Conservation (phyloP, 2,329 filamentous ascomycete species). For the Aulographum hederae region DNA sequence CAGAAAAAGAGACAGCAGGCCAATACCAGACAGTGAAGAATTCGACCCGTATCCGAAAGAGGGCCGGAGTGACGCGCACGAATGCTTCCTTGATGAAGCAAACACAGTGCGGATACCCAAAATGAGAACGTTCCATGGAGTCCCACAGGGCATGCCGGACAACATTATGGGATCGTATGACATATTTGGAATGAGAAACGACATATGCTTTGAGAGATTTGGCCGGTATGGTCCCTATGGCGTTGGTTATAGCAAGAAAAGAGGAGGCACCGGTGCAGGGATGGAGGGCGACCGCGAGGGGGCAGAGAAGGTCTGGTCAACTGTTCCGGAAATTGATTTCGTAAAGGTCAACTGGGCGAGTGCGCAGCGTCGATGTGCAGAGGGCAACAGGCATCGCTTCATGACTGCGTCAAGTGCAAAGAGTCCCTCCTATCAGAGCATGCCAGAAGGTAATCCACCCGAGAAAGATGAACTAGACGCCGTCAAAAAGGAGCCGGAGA, state of each 20-base stretch:
- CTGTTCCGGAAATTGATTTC: constrained; percentile 57
- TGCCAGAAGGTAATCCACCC: constrained; percentile 9
- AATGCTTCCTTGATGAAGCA: constrained; percentile 62
- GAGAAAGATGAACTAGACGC: not conserved
- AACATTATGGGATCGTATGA: constrained; percentile 77
- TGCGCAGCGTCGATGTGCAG: constrained; percentile 54
- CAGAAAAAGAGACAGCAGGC: constrained; percentile 14
- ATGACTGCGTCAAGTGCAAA: constrained; percentile 15
- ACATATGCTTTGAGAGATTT: constrained; percentile 86
- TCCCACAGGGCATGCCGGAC: constrained; percentile 70
- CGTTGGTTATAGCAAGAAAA: constrained; percentile 61
- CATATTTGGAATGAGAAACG: constrained; percentile 56
- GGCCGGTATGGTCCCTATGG: constrained; percentile 81
- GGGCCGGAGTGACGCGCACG: constrained; percentile 37
- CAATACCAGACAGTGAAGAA: constrained; percentile 14
- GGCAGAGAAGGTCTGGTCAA: constrained; percentile 60
- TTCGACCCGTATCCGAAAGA: constrained; percentile 51
- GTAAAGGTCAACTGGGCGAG: constrained; percentile 61
- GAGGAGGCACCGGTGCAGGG: constrained; percentile 69
- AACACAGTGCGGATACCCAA: constrained; percentile 48
- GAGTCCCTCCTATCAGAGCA: constrained; percentile 19
- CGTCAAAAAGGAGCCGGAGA: not conserved
- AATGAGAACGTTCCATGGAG: constrained; percentile 56
- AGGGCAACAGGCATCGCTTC: constrained; percentile 55
- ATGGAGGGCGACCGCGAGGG: constrained; percentile 71